These are phyloP conservation scores for Casuarina cunninghamiana DNA, from an alignment of 306 rosid genomes.

Conservation along the genomic window DNA sequence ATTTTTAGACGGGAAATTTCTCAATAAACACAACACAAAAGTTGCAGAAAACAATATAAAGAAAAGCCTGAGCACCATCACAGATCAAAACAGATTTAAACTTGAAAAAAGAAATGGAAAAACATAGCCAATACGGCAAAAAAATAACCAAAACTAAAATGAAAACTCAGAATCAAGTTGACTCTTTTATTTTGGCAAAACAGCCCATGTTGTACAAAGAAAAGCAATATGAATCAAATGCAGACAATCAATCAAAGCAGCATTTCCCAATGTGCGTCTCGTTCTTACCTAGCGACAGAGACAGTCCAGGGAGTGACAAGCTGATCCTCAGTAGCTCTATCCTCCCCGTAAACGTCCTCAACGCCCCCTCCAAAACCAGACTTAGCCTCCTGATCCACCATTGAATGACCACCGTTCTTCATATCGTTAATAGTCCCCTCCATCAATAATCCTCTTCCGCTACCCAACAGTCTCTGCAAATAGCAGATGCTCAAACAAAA, in stretches of 20 bases:
- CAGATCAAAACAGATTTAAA: not conserved
- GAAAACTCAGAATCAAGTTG: too few relatives aligned
- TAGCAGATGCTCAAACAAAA: conserved; percentile 5
- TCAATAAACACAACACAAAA: not conserved
- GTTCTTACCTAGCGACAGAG: conserved; percentile 70
- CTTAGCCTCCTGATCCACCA: conserved; percentile 19
- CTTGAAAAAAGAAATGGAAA: too few relatives aligned
- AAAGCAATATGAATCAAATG: not conserved
- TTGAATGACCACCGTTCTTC: conserved; percentile 47
- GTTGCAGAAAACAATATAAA: not conserved
- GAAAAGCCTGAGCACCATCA: not conserved
- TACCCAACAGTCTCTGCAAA: conserved; percentile 41
- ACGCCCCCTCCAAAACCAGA: conserved; percentile 55
- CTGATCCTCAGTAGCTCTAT: conserved; percentile 73
- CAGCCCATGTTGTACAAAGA: not conserved
- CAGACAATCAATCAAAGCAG: not conserved
- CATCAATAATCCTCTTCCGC: conserved; percentile 32
- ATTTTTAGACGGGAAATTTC: too few relatives aligned
- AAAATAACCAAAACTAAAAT: too few relatives aligned
- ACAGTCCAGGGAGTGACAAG: conserved; percentile 84
- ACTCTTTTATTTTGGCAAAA: too few relatives aligned
- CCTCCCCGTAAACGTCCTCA: conserved; percentile 67
- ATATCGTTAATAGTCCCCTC: conserved; percentile 49
- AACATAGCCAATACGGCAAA: too few relatives aligned
- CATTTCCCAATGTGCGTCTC: not conserved